These are phyloP conservation scores for Candida ulmi DNA, from an alignment of 805 yeast genomes.

Conservation along the genomic window DNA sequence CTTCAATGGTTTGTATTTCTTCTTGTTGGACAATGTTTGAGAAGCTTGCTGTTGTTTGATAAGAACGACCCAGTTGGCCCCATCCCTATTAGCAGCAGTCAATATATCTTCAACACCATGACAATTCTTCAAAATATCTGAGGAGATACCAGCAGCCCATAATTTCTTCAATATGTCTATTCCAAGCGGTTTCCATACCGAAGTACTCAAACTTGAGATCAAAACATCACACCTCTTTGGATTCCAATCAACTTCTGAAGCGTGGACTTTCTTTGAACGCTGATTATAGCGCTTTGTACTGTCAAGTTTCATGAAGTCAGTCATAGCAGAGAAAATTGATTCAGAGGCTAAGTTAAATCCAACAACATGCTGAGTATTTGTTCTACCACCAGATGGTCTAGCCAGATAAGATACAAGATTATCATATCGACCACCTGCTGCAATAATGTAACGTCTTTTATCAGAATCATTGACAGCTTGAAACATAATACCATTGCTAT, in stretches of 20 bases:
- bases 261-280: slow-evolving; percentile 29
- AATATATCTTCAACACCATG: slow-evolving; percentile 58
- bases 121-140: slow-evolving; percentile 55
- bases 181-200: slow-evolving; percentile 53
- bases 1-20: slow-evolving; percentile 70
- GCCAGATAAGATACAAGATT: slow-evolving; percentile 60
- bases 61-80: slow-evolving; percentile 70
- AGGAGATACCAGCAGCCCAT: slow-evolving; percentile 76
- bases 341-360: slow-evolving; percentile 85
- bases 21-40: slow-evolving; percentile 25
- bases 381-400: slow-evolving; percentile 39
- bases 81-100: slow-evolving; percentile 58
- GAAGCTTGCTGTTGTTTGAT: slow-evolving; percentile 60
- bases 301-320: slow-evolving; percentile 36
- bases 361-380: slow-evolving; percentile 54
- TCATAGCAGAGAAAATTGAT: slow-evolving; percentile 47
- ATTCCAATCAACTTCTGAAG: slow-evolving; percentile 40
- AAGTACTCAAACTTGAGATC: slow-evolving; percentile 60
- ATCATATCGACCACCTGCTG: slow-evolving; percentile 95
- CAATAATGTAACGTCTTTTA: slow-evolving; percentile 44
- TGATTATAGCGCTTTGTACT: slow-evolving; percentile 20
- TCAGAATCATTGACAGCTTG: slow-evolving; percentile 67
- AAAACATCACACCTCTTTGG: slow-evolving; percentile 75
- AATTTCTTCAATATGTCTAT: slow-evolving; percentile 55
- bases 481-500: slow-evolving; percentile 80